A percentile compares a stretch with the other conserved stretches of the same genome.
Conservation (phyloP, 2,329 filamentous ascomycete genomes). For the Pseudogymnoascus sp. region DNA sequence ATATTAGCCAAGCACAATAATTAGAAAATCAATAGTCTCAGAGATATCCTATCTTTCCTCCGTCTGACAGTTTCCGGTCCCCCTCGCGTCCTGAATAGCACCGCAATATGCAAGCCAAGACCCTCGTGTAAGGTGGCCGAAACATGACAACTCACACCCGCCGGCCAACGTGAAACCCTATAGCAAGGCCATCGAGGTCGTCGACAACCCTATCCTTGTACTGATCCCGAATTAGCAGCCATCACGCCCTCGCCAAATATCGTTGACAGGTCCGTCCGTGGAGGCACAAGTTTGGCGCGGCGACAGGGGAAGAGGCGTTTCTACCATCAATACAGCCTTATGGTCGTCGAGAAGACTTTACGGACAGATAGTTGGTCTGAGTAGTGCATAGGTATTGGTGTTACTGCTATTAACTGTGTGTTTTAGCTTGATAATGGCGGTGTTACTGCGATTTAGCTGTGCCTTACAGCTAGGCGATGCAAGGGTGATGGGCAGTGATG, state of each 20-base stretch:
- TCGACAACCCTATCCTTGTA: not conserved
- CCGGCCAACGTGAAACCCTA: too few relatives aligned
- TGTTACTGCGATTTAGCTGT: too few relatives aligned
- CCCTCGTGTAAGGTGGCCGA: not conserved
- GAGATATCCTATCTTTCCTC: not conserved
- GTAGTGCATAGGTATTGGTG: not conserved
- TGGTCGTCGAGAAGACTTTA: not conserved
- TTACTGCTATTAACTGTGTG: not conserved
- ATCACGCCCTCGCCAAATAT: not conserved
- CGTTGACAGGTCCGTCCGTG: not conserved
- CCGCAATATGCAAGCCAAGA: not conserved
- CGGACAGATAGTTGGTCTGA: not conserved
- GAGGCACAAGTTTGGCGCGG: not conserved
- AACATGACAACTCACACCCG: not conserved
- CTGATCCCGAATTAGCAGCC: not conserved
- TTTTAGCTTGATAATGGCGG: not conserved
- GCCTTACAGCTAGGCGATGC: too few relatives aligned
- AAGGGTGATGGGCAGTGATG: too few relatives aligned
- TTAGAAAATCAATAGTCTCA: not conserved
- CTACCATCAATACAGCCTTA: not conserved
- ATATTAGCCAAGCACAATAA: not conserved
- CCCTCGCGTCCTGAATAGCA: not conserved
- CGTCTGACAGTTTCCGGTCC: not conserved
- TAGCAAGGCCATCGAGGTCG: not conserved
- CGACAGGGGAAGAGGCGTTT: not conserved